phyloP scores from a whole-genome alignment of 495 filamentous ascomycete species.

The Penicillium canariense region DNA sequence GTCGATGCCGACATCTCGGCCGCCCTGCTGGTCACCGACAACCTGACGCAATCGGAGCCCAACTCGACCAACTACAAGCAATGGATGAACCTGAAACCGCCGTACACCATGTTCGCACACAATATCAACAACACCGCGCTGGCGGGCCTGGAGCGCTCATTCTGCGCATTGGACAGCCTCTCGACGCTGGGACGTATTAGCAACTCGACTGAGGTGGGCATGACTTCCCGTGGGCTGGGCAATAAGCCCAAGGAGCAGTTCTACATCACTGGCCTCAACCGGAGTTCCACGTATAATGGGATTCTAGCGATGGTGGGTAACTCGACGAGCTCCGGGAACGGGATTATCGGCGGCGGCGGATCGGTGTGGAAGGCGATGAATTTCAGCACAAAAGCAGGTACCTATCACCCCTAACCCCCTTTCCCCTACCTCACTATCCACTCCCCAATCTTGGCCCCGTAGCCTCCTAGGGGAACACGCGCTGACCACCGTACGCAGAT shows the following conservation, averaged over 20 bases:
- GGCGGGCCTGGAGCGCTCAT: conserved; percentile 68
- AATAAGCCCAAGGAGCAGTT: conserved; percentile 80
- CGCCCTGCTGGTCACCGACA: conserved; percentile 73
- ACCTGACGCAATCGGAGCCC: conserved; percentile 53
- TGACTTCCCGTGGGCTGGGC: conserved; percentile 62
- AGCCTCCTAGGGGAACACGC: too few species aligned
- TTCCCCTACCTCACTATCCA: too few species aligned
- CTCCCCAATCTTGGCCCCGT: too few species aligned
- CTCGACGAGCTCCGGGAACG: conserved; percentile 47
- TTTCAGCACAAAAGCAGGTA: conserved; percentile 78
- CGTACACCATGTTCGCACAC: conserved; percentile 78
- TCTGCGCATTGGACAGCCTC: conserved; percentile 64
- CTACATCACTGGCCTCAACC: conserved; percentile 70
- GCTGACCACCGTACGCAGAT: conserved; percentile 36
- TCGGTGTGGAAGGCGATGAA: conserved; percentile 63
- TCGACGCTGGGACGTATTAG: conserved; percentile 61
- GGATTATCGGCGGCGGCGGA: conserved; percentile 63
- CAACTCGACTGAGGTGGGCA: conserved; percentile 53
- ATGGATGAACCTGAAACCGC: conserved; percentile 58
- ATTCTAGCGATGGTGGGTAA: conserved; percentile 65
- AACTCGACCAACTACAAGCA: conserved; percentile 41
- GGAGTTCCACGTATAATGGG: conserved; percentile 64
- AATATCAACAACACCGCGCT: conserved; percentile 57
- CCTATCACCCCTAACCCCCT: conserved; percentile 13
- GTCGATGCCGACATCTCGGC: conserved; percentile 77